Evolutionary conservation across 495 filamentous ascomycete species (phyloP), one percentile per base, ranked within the genome.

Genomic region (Penicillium egyptiacum): DNA sequence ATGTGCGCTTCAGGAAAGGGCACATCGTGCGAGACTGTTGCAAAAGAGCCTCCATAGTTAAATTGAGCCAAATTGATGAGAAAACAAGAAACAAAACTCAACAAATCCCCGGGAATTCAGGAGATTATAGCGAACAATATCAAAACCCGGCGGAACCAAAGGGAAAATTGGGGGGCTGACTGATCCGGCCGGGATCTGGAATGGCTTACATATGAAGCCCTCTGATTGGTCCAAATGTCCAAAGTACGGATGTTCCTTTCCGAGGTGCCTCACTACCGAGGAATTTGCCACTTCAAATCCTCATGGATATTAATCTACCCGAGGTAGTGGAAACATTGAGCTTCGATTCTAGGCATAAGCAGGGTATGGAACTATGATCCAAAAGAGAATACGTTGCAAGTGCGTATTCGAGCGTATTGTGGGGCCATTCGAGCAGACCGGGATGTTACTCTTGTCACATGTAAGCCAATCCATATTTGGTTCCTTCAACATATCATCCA

Each of bases 21-120:
- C 94, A 98, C 86, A 98, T 88, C 65, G 88, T 83, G 73, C 91
- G 89, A 63, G 91, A 96, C 75, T 97, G 94, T 68, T 90, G 89
- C 61, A 98, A 86, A 54, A 96, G 84, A 55, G 92, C 80, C 79
- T 98, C 94, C 94, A 98, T 98, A 66, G 44, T 45, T 17, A 54
- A 57, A 56, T 55, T 55, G 43, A 44, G 56, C n/a, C 33, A 40
- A 50, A 58, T 22, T 11, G 30, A 48, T 53, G 31, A 48, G 52
- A 17, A 17, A 33, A 20, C 37, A 42, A 48, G 10, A 44, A 20
- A 31, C 22, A 11, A 4, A 46, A 14, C 2, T 28, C 20, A 12
- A 23, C 8, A 12, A 35, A 14, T 39, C 43, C 25, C 53, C 33
- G 10, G 8, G 20, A 37, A 17, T 26, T 47, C 11, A 28, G 43